Evolutionary conservation across 2,329 filamentous ascomycete genomes (phyloP).

Genomic region (Cercospora sp.): DNA sequence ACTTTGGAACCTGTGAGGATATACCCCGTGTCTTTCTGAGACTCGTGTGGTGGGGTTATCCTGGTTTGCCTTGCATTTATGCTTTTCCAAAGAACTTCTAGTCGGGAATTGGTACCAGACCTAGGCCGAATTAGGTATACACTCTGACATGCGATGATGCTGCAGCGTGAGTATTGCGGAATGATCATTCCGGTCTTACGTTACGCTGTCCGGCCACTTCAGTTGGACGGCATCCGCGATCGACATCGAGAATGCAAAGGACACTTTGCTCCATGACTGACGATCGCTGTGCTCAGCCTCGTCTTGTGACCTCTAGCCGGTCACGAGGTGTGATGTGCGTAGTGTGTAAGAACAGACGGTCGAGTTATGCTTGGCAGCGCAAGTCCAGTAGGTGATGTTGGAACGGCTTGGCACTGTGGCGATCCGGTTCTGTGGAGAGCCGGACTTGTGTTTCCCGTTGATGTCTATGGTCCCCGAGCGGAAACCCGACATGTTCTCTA

Average conservation of each 20-base stretch:
- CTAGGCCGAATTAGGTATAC: neutral
- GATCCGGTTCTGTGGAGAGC: neutral
- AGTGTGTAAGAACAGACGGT: neutral
- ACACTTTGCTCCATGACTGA: neutral
- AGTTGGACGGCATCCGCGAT: neutral
- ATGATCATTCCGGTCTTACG: neutral
- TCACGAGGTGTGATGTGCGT: neutral
- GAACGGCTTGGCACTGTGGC: neutral
- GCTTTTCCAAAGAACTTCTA: constrained; percentile 1
- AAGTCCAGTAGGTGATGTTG: neutral
- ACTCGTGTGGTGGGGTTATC: neutral
- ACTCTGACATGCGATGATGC: neutral
- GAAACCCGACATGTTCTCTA: neutral
- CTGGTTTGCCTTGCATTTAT: neutral
- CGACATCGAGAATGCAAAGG: neutral
- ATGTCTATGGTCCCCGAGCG: neutral
- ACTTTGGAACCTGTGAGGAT: neutral
- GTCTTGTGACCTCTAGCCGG: neutral
- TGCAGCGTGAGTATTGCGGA: neutral
- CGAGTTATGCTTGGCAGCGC: neutral
- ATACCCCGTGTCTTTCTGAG: neutral
- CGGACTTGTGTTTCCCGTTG: neutral
- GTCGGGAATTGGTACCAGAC: neutral
- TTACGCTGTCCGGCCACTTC: neutral
- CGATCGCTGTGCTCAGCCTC: neutral